A percentile compares a stretch with the other conserved stretches of the same genome.
These are phyloP conservation scores for Citrus reticulata DNA, from an alignment of 345 rosid genomes.

Conservation along the genomic window DNA sequence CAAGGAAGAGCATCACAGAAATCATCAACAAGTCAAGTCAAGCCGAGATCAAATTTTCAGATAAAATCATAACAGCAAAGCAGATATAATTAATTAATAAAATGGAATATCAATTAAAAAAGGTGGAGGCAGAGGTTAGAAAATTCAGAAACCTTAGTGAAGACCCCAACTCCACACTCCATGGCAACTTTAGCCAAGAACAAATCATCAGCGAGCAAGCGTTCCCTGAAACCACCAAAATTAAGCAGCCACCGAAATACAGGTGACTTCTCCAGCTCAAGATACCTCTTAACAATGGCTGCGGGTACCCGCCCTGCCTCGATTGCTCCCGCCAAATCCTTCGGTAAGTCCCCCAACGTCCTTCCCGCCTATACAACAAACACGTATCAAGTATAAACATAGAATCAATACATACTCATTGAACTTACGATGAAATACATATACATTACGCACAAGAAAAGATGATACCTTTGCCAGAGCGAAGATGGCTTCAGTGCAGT, in stretches of 20 bases:
- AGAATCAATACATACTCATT: background rate
- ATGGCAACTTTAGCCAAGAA: slow-evolving; percentile 67
- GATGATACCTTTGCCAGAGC: slow-evolving; percentile 42
- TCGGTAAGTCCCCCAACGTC: slow-evolving; percentile 51
- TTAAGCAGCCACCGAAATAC: slow-evolving; percentile 54
- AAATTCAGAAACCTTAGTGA: slow-evolving; percentile 49
- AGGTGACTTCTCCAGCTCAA: slow-evolving; percentile 54
- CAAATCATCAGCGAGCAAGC: slow-evolving; percentile 67
- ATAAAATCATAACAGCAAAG: background rate
- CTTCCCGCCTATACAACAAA: slow-evolving; percentile 34
- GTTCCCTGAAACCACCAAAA: slow-evolving; percentile 64
- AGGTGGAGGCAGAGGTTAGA: background rate
- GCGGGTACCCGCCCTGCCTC: slow-evolving; percentile 51
- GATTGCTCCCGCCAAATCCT: slow-evolving; percentile 58
- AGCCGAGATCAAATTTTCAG: background rate
- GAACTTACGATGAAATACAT: too few relatives aligned
- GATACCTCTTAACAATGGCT: slow-evolving; percentile 39
- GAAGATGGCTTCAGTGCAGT: slow-evolving; percentile 41
- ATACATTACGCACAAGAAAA: background rate
- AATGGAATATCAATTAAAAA: background rate
- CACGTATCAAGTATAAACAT: too few relatives aligned
- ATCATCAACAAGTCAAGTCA: background rate
- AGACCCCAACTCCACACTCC: slow-evolving; percentile 74
- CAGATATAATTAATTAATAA: background rate
- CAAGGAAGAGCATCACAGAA: background rate